Evolutionary conservation across 108 stramenopile genomes (phyloP).

Genomic region (Phaeodactylum tricornutum): DNA sequence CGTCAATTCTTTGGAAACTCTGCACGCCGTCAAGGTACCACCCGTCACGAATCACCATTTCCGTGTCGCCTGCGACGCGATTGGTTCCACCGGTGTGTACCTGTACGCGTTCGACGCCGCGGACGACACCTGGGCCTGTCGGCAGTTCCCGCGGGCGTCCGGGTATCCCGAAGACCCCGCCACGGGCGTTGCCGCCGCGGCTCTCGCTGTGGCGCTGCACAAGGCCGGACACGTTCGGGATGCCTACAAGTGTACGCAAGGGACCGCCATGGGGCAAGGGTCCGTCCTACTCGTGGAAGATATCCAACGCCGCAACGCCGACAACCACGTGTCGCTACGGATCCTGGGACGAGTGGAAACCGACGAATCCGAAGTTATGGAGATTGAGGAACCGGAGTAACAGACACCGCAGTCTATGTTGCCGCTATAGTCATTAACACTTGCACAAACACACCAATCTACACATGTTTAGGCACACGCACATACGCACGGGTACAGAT

Average conservation of each 20-base stretch:
- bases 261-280: conserved; percentile 42
- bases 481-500: no score
- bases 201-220: conserved; percentile 29
- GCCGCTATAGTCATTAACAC: no score
- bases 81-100: conserved; percentile 49
- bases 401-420: no score
- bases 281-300: conserved; percentile 31
- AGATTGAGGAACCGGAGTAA: conserved; percentile 8
- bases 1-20: conserved; percentile 24
- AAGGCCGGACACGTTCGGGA: background rate
- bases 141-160: conserved; percentile 15
- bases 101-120: conserved; percentile 20
- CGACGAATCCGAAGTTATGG: conserved; percentile 12
- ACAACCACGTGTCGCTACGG: conserved; percentile 13
- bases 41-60: conserved; percentile 11
- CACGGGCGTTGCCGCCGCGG: conserved; percentile 67
- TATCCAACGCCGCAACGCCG: background rate
- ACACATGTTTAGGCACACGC: no score
- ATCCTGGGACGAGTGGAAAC: conserved; percentile 21
- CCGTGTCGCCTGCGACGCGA: conserved; percentile 32
- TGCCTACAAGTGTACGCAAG: conserved; percentile 35
- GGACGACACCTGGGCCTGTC: conserved; percentile 2
- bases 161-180: conserved; percentile 69
- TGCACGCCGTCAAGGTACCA: conserved; percentile 25
- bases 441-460: no score